Evolutionary conservation across 495 filamentous ascomycete genomes (phyloP).

Genomic region (Penicillium manginii): DNA sequence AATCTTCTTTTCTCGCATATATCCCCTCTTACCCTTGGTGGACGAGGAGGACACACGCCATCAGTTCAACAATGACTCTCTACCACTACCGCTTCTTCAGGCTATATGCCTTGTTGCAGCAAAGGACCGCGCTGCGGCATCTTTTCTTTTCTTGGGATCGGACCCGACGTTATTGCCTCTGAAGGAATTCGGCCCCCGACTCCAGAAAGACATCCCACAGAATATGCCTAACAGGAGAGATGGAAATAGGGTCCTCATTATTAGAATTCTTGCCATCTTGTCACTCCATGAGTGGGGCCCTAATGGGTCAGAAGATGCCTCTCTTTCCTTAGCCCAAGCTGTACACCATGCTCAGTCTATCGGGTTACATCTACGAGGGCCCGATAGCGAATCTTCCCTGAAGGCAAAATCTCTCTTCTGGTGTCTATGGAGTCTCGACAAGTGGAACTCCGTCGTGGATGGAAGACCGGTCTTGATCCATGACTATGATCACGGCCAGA

Average conservation of each 20-base stretch:
- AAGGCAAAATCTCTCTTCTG: slow-evolving; percentile 56
- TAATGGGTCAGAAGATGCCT: slow-evolving; percentile 36
- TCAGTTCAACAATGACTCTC: slow-evolving; percentile 20
- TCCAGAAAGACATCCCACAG: slow-evolving; percentile 26
- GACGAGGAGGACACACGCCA: slow-evolving; percentile 26
- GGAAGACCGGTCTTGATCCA: slow-evolving; percentile 65
- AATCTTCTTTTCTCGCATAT: slow-evolving; percentile 30
- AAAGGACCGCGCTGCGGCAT: slow-evolving; percentile 32
- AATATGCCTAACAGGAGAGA: slow-evolving; percentile 23
- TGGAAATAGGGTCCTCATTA: slow-evolving; percentile 29
- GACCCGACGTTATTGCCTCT: slow-evolving; percentile 15
- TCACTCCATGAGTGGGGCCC: slow-evolving; percentile 39
- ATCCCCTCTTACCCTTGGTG: slow-evolving; percentile 34
- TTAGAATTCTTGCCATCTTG: slow-evolving; percentile 40
- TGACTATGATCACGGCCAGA: slow-evolving; percentile 56
- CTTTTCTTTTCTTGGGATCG: slow-evolving; percentile 27
- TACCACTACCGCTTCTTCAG: slow-evolving; percentile 29
- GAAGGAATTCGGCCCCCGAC: slow-evolving; percentile 28
- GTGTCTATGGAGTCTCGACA: slow-evolving; percentile 65
- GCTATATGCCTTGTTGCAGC: slow-evolving; percentile 40
- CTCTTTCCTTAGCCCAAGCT: slow-evolving; percentile 37
- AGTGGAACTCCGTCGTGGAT: slow-evolving; percentile 58
- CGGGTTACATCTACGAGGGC: slow-evolving; percentile 53
- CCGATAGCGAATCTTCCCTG: slow-evolving; percentile 26
- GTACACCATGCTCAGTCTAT: slow-evolving; percentile 62